Base-by-base conservation (phyloP, 1,139 yeast genomes). In the Ogataea hybrid region DNA sequence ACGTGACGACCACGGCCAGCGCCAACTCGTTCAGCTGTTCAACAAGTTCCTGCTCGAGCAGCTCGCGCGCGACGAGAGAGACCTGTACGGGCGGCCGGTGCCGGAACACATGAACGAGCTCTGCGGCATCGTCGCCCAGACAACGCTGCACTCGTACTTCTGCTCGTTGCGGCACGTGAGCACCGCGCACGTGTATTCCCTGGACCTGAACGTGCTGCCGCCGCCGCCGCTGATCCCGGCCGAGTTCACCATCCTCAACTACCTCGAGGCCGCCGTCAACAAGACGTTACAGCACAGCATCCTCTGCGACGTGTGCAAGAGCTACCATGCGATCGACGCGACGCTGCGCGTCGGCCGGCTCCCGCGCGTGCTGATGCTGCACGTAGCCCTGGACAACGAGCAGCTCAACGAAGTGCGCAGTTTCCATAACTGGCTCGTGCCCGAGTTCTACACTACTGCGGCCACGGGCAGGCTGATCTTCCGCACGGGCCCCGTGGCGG, bases 341-440 rank as follows among this genome's bases (percentile, higher is more conserved):
- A 68, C 70, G 23, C 71, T 74, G 37, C 64, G 70, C 0, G 74
- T 78, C 2, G 67, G 68, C 17, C 70, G 70, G 36, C 65, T 87
- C 12, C 94, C 96, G 0, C 79, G 83, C 2, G 69, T 88, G 7
- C 62, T 89, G 29, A 75, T 84, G 6, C 64, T 89, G 34, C 83
- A 83, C 52, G 58, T 84, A 21, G 71, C 76, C 43, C 64, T 84
- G 41, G 60, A 72, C 27, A 70, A 73, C 44, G 73, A 72, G 32
- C 85, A 82, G 48, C 71, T 70, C 66, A 61, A 64, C 41, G 61
- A 62, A 15, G 65, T 71, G 3, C 67, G 71, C 43, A 49, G 66
- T 29, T 67, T 67, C 28, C 69, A 70, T 33, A 71, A 73, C 34
- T 83, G 92, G 89, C 63, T 84, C 5, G 71, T 72, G 7, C 77